Evolutionary conservation across 805 yeast species (phyloP), one percentile per base, ranked within the genome.

Genomic region (Candida nanaspora): DNA sequence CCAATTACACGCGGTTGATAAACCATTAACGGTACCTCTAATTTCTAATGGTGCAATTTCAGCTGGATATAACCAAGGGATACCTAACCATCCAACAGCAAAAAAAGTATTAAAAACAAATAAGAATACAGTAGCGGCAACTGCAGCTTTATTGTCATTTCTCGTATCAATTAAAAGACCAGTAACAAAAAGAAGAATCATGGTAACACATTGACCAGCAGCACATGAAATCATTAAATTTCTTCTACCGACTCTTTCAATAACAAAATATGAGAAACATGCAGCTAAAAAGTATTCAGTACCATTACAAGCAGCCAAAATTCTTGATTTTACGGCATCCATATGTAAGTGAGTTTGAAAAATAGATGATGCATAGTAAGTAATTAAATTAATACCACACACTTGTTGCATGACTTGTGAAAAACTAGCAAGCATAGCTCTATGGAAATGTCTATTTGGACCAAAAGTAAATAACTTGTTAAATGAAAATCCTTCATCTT

Each of bases 341-440:
- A 72, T 62, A 16, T 67, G 65, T 35, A 70, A 59, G 40, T 65
- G 65, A 33, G 64, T 54, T 40, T 63, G 66, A 46, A 72, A 73
- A 37, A 74, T 73, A 57, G 69, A 58, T 1, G 76, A 74, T 0
- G 80, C 77, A 47, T 74, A 75, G 50, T 72, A 74, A 1, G 73
- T 63, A 22, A 75, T 69, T 41, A 74, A 66, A 49, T 75, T 75
- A 45, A 74, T 74, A n/a, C 80, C 80, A 47, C 53, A 56, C 39
- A 71, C 59, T 43, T 69, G 74, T 49, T 68, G 73, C 58, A 69
- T 56, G 37, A 63, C 51, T 44, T 68, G 72, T 6, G 63, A 51
- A 50, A 65, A 59, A n/a, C 54, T 55, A 3, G 68, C 69, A 37
- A 72, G 60, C 44, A 61, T 54, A 18, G 61, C 58, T 43, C 78